Evolutionary conservation across 169 alveolate genomes (phyloP), one percentile per base, ranked within the genome.

Genomic region (Babesia caballi): DNA sequence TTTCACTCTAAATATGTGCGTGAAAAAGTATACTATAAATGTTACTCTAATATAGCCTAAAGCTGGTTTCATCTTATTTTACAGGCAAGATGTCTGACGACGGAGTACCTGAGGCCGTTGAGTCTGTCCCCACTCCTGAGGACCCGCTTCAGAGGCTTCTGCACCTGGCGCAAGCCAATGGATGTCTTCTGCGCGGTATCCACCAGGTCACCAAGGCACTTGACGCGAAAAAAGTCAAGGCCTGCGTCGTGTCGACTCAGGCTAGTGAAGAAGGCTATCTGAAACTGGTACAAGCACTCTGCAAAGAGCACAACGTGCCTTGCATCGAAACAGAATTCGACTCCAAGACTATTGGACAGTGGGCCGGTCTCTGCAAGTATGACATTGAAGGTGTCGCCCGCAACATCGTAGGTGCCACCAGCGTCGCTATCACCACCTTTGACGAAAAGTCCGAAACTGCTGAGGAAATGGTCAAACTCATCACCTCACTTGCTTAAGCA

Each of bases 311-410:
- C 90, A 85, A 90, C 47, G 93, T 95, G 44, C 98, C 98, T 4
- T 82, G 96, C 68, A 85, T 95, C 54, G 94, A 89, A 71, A 94
- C 96, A 52, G 97, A 94, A 4, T 57, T 46, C 61, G 97, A 94
- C 85, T 93, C 97, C 86, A 91, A 92, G 85, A 95, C 93, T 28
- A 90, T 96, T 73, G 99, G 99, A 59, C 95, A 96, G 86, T 95
- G 98, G 99, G 96, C 97, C 59, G 98, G 99, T 42, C 95, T 94
- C 51, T 96, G 96, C 95, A 94, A 94, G 83, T 89, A 93, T 78
- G 98, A 95, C 92, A 89, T 91, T 70, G 96, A 94, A 67, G 98
- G 98, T 52, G 86, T 77, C 53, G 95, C 98, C 46, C 91, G 98
- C 67, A 95, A 95, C 85, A 93, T 96, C 76, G 97, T 96, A 36